Conservation (phyloP, 1,139 yeast species). For the Pichia sorboxylosa region DNA sequence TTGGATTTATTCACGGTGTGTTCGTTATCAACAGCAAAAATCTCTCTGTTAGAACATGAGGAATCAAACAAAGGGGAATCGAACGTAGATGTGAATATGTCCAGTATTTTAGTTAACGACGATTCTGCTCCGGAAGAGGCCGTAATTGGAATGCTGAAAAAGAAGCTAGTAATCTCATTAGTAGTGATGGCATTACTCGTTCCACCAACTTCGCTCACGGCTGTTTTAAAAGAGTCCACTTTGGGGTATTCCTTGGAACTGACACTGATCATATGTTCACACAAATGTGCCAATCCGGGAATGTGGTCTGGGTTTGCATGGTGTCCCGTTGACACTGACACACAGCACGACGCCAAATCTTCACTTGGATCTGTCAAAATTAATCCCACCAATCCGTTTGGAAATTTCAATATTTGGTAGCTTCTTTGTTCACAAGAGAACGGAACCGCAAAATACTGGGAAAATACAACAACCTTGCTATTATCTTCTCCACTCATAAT, state of each 20-base stretch:
- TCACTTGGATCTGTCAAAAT: constrained; percentile 48
- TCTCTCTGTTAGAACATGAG: constrained; percentile 35
- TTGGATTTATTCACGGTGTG: constrained; percentile 40
- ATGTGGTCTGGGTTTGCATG: constrained; percentile 44
- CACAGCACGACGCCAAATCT: constrained; percentile 33
- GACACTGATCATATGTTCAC: constrained; percentile 56
- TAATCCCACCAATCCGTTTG: constrained; percentile 42
- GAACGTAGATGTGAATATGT: constrained; percentile 43
- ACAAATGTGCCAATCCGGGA: constrained; percentile 61
- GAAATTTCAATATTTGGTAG: constrained; percentile 34
- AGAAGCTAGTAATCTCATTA: constrained; percentile 50
- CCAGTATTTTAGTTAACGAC: constrained; percentile 33
- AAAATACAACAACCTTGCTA: too few species aligned
- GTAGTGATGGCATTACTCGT: constrained; percentile 54
- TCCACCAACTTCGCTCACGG: constrained; percentile 41
- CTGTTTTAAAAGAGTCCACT: constrained; percentile 34
- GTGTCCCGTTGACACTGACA: constrained; percentile 54
- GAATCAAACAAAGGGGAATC: constrained; percentile 37
- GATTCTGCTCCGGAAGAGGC: constrained; percentile 12
- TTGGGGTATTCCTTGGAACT: constrained; percentile 46
- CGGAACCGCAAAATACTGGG: constrained; percentile 25
- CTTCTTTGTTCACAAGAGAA: constrained; percentile 21
- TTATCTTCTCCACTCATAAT: too few species aligned
- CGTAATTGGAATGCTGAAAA: constrained; percentile 44
- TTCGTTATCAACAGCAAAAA: constrained; percentile 52